Conservation (phyloP, 2,329 filamentous ascomycete species). For the Diaporthe sp. region DNA sequence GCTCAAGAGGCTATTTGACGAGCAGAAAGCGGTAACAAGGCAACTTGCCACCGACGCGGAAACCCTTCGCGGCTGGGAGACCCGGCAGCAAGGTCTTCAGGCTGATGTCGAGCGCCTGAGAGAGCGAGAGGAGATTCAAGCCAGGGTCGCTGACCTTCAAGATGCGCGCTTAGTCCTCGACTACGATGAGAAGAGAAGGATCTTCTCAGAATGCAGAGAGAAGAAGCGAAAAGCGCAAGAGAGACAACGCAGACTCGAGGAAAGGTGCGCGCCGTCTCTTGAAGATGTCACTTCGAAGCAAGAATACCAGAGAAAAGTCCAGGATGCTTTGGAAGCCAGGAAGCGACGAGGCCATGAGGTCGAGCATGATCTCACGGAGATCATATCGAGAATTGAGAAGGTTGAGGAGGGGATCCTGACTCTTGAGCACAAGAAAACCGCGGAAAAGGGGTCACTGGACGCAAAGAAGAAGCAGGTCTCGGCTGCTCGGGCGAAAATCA, state of each 20-base stretch:
- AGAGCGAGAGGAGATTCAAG: constrained; percentile 78
- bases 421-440: constrained; percentile 63
- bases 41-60: constrained; percentile 72
- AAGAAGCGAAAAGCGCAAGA: constrained; percentile 65
- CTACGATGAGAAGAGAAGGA: constrained; percentile 68
- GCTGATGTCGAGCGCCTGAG: constrained; percentile 86
- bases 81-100: constrained; percentile 79
- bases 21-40: constrained; percentile 74
- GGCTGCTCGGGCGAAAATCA: constrained; percentile 68
- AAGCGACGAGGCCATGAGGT: constrained; percentile 65
- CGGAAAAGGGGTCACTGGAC: constrained; percentile 63
- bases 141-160: constrained; percentile 74
- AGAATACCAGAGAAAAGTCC: constrained; percentile 71
- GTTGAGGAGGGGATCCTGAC: constrained; percentile 56
- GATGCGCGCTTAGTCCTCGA: constrained; percentile 74
- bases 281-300: constrained; percentile 78
- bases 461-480: constrained; percentile 65
- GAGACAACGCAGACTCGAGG: constrained; percentile 71
- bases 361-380: constrained; percentile 63
- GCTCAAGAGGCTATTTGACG: constrained; percentile 77
- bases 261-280: constrained; percentile 74
- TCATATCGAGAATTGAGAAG: constrained; percentile 56
- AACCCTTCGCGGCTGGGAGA: constrained; percentile 75
- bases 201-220: constrained; percentile 65
- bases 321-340: constrained; percentile 66